Conservation (phyloP, 2,329 filamentous ascomycete species). For the Aspergillus hiratsukae region DNA sequence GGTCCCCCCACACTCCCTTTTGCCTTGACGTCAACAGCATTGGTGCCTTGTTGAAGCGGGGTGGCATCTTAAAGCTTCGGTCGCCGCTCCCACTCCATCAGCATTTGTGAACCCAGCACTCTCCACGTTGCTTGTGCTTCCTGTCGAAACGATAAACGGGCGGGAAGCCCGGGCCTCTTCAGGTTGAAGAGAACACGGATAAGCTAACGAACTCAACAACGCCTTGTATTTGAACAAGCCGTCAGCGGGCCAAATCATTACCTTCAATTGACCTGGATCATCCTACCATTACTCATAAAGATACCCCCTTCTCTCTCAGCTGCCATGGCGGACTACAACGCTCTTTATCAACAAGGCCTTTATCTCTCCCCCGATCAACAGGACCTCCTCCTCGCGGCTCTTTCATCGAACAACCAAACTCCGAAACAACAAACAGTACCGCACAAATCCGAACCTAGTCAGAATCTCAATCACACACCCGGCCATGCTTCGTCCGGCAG, state of each 20-base stretch:
- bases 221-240: neutral
- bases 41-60: neutral
- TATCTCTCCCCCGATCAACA: conserved; percentile 73
- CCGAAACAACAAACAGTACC: conserved; percentile 25
- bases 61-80: neutral
- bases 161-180: conserved; percentile 28
- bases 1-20: neutral
- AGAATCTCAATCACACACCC: conserved; percentile 24
- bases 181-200: neutral
- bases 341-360: conserved; percentile 52
- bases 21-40: neutral
- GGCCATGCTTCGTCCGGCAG: conserved; percentile 45
- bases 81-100: neutral
- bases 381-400: conserved; percentile 68
- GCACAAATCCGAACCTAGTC: conserved; percentile 18
- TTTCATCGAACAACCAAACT: conserved; percentile 62
- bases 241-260: neutral
- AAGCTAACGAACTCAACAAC: neutral
- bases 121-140: conserved; percentile 1
- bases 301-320: neutral
- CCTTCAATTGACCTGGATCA: neutral
- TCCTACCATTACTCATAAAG: neutral
- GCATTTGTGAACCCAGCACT: neutral
- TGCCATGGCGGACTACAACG: conserved; percentile 37
- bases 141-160: conserved; percentile 25